Evolutionary conservation across 2,329 filamentous ascomycete species (phyloP), one percentile per base, ranked within the genome.

Genomic region (Paracorniculantispora psalliotae): DNA sequence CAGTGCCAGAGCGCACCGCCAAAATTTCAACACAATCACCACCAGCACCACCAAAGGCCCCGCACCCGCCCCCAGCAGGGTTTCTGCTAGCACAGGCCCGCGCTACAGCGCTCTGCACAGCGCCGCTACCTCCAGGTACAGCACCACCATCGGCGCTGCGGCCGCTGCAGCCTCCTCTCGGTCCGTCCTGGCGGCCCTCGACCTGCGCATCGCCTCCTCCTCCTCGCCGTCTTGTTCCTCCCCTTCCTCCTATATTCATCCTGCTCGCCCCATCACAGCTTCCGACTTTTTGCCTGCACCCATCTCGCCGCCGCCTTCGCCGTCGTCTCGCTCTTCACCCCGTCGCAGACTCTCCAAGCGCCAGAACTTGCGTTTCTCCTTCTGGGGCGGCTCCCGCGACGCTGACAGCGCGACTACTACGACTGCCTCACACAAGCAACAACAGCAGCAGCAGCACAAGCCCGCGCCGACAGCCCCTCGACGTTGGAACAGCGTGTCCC

Each of bases 301-400:
- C 9, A 8, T 28, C 19, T 51, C 56, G 28, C 48, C 39, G 48
- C 56, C 47, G 3, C 28, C 48, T 8, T 46, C 41, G 23, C 47
- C 56, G 19, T n/a, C n/a, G n/a, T 46, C 39, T 23, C 39, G 37
- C 19, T 25, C 41, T 23, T 37, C 47, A 17, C 41, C 47, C 26
- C 55, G 17, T 15, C 46, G 56, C 47, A 25, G 23, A 39, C 26
- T 52, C 9, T 13, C 41, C 21, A 59, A 26, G 28, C 47, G 56
- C 21, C 47, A 44, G 10, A 46, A 37, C 47, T 28, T 59, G 19
- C 47, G 26, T 35, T 23, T 52, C 3, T 52, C 56, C 28, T 46
- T 59, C n/a, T 59, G 56, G 47, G 39, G 37, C 39, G 48, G 56
- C 37, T 26, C 47, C 39, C 47, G 39, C 28, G 56, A 59, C 35